phyloP scores from a whole-genome alignment of 139 green algal species.

The Coelastrella sp. region DNA sequence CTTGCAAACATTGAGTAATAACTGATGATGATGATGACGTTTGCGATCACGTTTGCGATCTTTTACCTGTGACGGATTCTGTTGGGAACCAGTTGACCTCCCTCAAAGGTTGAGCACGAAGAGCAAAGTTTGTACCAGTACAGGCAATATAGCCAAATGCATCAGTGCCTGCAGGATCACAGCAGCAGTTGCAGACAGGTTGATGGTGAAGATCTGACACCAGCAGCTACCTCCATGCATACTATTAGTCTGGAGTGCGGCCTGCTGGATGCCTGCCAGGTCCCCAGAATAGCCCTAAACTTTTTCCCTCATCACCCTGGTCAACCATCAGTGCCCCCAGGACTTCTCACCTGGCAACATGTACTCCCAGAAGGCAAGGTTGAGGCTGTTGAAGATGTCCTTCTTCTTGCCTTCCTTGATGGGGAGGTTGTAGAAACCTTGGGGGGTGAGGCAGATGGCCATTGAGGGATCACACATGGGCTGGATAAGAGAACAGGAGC shows the following conservation, averaged over 20 bases:
- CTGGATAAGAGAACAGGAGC: constrained; percentile 74
- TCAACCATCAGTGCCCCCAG: too few species aligned
- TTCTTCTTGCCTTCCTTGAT: not conserved
- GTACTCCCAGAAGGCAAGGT: constrained; percentile 74
- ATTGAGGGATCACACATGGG: constrained; percentile 51
- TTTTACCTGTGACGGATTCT: constrained; percentile 70
- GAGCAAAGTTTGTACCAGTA: constrained; percentile 76
- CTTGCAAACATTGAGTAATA: too few species aligned
- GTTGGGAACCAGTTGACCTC: constrained; percentile 73
- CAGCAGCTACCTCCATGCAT: too few species aligned
- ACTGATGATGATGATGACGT: not conserved
- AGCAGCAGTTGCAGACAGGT: not conserved
- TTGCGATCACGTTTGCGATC: not conserved
- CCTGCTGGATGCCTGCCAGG: too few species aligned
- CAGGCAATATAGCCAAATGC: constrained; percentile 55
- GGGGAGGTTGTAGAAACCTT: constrained; percentile 86
- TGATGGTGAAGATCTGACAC: too few species aligned
- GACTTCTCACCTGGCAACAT: constrained; percentile 53
- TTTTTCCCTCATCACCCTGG: too few species aligned
- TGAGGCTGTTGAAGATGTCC: constrained; percentile 90
- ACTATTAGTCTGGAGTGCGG: too few species aligned
- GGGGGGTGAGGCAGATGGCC: constrained; percentile 56
- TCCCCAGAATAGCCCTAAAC: too few species aligned
- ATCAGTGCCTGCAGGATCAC: not conserved
- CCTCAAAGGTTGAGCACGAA: constrained; percentile 61